Base-by-base conservation (phyloP, 2,329 filamentous ascomycete genomes). In the Fusarium equiseti region DNA sequence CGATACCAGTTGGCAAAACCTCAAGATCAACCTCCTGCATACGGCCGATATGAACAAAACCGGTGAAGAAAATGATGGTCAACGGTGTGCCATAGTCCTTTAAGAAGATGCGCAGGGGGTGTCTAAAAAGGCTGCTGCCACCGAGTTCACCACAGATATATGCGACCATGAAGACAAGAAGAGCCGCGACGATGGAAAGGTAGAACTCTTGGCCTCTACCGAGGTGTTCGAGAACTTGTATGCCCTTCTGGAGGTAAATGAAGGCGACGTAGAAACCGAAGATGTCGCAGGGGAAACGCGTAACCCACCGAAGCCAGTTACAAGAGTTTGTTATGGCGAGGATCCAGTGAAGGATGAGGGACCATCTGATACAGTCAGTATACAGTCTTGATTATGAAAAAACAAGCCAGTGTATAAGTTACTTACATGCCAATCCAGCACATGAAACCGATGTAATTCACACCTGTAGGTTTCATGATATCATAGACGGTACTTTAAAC, bases 191-290 rank as follows among this genome's bases (percentile, higher is more conserved):
- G 74, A 97, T 88, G 49, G 92, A 94, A 27, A 97, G 87, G 77
- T 97, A 97, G 83, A 96, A 83, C 77, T 91, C 87, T 51, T 84
- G 86, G 72, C 84, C 80, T 79, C 84, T 77, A 80, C 92, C 94
- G 75, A 97, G 91, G 15, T 91, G 87, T 45, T 90, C 91, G 22
- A 97, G 86, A 16, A 97, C 92, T 80, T 97, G 93, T 67, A 97
- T 91, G 18, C 94, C 94, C 81, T 97, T 97, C 77, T 97, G 93
- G 22, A 97, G 85, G 78, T 97, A 97, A 79, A 97, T 95, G 77
- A 92, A 94, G 60, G 94, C 94, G 50, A 97, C 94, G 78, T 97
- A 97, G 82, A 97, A 97, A 53, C 94, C 94, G 73, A 97, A 97
- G 75, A 95, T 96, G 79, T 97, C 94, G 81, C 94, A 97, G 26